These are phyloP conservation scores for Fraxinus americana DNA, from an alignment of 257 asterid species.

Conservation along the genomic window DNA sequence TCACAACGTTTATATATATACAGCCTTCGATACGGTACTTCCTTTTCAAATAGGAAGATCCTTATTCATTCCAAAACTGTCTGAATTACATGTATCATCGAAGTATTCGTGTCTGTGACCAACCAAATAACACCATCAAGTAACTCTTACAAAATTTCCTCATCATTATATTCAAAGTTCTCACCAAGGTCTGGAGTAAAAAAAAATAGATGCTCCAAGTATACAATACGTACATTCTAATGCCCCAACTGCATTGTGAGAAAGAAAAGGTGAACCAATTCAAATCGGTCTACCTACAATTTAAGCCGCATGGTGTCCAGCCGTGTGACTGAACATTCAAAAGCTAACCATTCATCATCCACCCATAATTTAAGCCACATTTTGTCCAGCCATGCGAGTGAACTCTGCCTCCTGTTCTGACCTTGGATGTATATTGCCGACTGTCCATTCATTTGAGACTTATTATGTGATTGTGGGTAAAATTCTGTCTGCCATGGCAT, in stretches of 20 bases:
- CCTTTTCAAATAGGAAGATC: too few species aligned
- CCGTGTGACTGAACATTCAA: slow-evolving; percentile 15
- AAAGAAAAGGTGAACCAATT: slow-evolving; percentile 2
- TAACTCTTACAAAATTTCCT: slow-evolving; percentile 12
- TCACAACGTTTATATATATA: too few species aligned
- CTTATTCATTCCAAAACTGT: not conserved
- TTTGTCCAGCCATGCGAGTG: slow-evolving; percentile 40
- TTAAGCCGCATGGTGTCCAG: slow-evolving; percentile 36
- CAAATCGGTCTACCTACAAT: slow-evolving; percentile 2
- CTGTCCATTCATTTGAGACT: slow-evolving; percentile 26
- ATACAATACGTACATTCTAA: not conserved
- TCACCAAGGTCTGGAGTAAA: not conserved
- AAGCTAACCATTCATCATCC: not conserved
- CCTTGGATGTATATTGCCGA: slow-evolving; percentile 25
- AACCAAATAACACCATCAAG: not conserved
- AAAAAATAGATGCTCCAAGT: not conserved
- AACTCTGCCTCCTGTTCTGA: slow-evolving; percentile 34
- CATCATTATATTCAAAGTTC: slow-evolving; percentile 10
- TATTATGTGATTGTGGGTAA: slow-evolving; percentile 16
- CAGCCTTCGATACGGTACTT: too few species aligned
- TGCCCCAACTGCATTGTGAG: not conserved
- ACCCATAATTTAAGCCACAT: slow-evolving; percentile 24
- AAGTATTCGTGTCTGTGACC: not conserved
- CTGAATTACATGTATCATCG: not conserved
- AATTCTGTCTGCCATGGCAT: slow-evolving; percentile 36